Evolutionary conservation across 2,329 filamentous ascomycete genomes (phyloP), one percentile per base, ranked within the genome.

Genomic region (Colletotrichum siamense): DNA sequence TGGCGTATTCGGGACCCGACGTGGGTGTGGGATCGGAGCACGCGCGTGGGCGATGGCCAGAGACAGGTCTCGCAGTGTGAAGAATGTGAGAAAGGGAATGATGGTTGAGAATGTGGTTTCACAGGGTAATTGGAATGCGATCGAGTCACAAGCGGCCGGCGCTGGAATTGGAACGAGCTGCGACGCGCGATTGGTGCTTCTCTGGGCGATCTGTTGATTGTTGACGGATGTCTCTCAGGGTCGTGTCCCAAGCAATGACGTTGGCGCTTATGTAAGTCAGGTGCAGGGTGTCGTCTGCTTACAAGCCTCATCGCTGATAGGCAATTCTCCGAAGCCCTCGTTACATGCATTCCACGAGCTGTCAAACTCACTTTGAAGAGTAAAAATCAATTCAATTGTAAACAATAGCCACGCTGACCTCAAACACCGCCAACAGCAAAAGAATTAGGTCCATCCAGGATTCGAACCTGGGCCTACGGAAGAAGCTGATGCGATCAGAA

Each of bases 401-500:
- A 6, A 32, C 10, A 6, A 12, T 3, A 52, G 7, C 8, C 8
- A 10, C 8, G 8, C 26, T 3, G 8, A 2, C 6, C 2, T 16
- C 1, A 15, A 5, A 3, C 6, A 4, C 5, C 30, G 1, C 5
- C 2, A 2, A 5, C 5, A 18, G 3, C 22, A 65, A 76, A 76
- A 66, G 5, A 0, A 5, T 1, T 18, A 76, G 74, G 70, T 76
- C 74, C 64, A 76, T 76, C 74, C 70, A 76, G 74, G 74, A 76
- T 76, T 76, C 74, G 70, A 69, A 76, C 70, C 74, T 76, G 64
- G 74, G 74, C 74, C 28, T 76, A 76, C 74, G 70, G 74, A 76
- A 76, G 74, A 28, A 2, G 39, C 59, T 66, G 49, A 52, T 7
- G 6, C 8, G 6, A 65, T 76, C 74, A 76, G 74, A 76, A 74